These are phyloP conservation scores for Didymellaceae sp. DNA, from an alignment of 2,329 filamentous ascomycete species.

Conservation along the genomic window DNA sequence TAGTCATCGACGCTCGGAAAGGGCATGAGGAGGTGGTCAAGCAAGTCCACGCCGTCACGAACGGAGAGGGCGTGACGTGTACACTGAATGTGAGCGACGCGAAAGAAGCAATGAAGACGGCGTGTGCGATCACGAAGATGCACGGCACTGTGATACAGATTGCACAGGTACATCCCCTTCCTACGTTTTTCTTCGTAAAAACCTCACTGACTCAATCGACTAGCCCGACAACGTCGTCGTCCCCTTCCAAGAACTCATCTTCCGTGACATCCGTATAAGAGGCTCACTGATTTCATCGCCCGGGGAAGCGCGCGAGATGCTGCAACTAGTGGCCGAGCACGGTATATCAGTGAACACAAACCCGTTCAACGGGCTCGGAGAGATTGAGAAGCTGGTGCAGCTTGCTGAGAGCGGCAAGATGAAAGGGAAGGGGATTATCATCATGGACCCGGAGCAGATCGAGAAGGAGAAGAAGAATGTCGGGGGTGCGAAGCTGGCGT, in stretches of 20 bases:
- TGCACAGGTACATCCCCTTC: conserved; percentile 52
- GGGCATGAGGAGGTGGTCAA: conserved; percentile 57
- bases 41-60: conserved; percentile 57
- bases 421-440: conserved; percentile 61
- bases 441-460: conserved; percentile 59
- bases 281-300: conserved; percentile 56
- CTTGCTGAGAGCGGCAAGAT: conserved; percentile 61
- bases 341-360: conserved; percentile 60
- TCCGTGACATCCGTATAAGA: conserved; percentile 60
- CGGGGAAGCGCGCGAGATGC: conserved; percentile 56
- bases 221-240: conserved; percentile 27
- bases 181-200: not conserved
- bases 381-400: conserved; percentile 59
- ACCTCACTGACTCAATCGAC: not conserved
- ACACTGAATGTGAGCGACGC: conserved; percentile 64
- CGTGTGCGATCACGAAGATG: conserved; percentile 64
- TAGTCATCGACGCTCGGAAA: conserved; percentile 60
- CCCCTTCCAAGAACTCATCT: conserved; percentile 58
- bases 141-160: conserved; percentile 66
- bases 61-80: conserved; percentile 58
- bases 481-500: not conserved
- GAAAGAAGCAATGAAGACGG: conserved; percentile 56
- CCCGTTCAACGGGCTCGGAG: conserved; percentile 59
- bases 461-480: conserved; percentile 38
- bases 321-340: conserved; percentile 55